phyloP scores from a whole-genome alignment of 768 basidiomycete genomes.

The Neoboletus subvelutipes region DNA sequence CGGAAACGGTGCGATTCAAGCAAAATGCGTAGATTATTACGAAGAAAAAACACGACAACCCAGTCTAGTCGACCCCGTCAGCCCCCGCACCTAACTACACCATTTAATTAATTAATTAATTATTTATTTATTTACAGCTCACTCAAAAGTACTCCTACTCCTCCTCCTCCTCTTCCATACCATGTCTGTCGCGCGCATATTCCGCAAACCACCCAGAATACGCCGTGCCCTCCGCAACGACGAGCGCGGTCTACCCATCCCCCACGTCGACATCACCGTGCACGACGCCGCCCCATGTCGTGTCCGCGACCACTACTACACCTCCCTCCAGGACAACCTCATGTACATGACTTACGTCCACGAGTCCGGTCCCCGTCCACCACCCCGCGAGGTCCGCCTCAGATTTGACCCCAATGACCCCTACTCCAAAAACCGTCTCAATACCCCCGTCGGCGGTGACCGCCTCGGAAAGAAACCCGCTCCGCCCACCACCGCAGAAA shows the following conservation, averaged over 20 bases:
- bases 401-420: slow-evolving; percentile 77
- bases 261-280: slow-evolving; percentile 62
- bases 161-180: too few relatives aligned
- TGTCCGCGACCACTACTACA: slow-evolving; percentile 80
- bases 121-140: neutral
- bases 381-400: slow-evolving; percentile 58
- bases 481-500: slow-evolving; percentile 63
- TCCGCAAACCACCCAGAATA: slow-evolving; percentile 53
- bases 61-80: neutral
- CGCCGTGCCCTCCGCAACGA: slow-evolving; percentile 46
- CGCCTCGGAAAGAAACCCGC: slow-evolving; percentile 66
- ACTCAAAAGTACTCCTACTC: neutral
- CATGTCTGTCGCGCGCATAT: slow-evolving; percentile 39
- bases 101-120: neutral
- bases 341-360: slow-evolving; percentile 96
- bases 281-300: slow-evolving; percentile 74
- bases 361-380: slow-evolving; percentile 51
- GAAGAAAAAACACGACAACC: neutral
- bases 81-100: neutral
- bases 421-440: slow-evolving; percentile 75
- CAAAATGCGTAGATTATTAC: slow-evolving; percentile 1
- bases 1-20: neutral
- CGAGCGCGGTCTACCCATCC: slow-evolving; percentile 65
- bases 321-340: slow-evolving; percentile 79
- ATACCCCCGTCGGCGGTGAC: slow-evolving; percentile 71